Evolutionary conservation across 2,329 filamentous ascomycete genomes (phyloP).

Genomic region (Erysiphe pulchra): DNA sequence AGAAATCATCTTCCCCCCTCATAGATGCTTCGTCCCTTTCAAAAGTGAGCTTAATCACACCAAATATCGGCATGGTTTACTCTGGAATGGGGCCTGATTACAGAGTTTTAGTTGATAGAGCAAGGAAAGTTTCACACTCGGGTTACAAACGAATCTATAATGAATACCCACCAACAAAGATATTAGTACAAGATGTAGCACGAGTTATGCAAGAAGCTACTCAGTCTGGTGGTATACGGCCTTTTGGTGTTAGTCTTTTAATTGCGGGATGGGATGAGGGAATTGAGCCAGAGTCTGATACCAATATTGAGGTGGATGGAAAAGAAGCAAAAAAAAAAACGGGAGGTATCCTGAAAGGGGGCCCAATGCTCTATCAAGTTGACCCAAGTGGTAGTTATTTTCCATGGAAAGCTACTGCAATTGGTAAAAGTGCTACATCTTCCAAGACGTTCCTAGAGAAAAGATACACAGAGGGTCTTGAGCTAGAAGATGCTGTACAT

Average conservation of each 20-base stretch:
- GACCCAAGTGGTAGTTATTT: conserved; percentile 98
- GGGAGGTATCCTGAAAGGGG: conserved; percentile 82
- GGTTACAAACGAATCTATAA: conserved; percentile 99
- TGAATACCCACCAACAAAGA: conserved; percentile 97
- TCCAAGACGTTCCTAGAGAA: conserved; percentile 99
- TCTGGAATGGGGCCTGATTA: conserved; percentile 98
- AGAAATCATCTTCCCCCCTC: conserved; percentile 94
- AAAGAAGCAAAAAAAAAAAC: conserved; percentile 67
- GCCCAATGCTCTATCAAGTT: conserved; percentile 93
- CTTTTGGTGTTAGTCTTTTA: conserved; percentile 86
- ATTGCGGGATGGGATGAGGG: conserved; percentile 97
- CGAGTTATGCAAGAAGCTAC: conserved; percentile 97
- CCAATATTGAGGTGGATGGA: conserved; percentile 33
- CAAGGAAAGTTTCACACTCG: conserved; percentile 92
- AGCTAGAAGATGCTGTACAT: conserved; percentile 94
- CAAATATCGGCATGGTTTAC: conserved; percentile 99
- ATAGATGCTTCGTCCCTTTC: conserved; percentile 86
- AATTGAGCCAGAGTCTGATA: conserved; percentile 53
- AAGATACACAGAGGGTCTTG: conserved; percentile 88
- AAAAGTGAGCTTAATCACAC: conserved; percentile 94
- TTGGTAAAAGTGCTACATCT: conserved; percentile 93
- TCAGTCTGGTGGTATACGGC: conserved; percentile 87
- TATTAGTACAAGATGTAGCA: conserved; percentile 95
- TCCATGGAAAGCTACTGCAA: conserved; percentile 97
- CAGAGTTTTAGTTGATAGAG: conserved; percentile 88